Evolutionary conservation across 176 grass and related monocot species (phyloP), one percentile per base, ranked within the genome.

Genomic region (Tillandsia leiboldiana): DNA sequence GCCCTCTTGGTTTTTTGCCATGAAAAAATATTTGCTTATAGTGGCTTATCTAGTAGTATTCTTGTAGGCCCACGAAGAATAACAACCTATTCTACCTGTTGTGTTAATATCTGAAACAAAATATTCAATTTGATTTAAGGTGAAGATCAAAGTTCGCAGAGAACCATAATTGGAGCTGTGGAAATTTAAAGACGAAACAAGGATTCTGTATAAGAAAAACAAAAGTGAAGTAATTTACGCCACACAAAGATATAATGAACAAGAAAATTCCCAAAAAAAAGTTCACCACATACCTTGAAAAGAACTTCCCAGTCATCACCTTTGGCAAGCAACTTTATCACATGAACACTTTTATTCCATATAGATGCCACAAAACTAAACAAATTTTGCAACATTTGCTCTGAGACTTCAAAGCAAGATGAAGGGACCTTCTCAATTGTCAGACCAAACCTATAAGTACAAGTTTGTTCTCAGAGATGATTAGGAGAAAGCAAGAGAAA

Each of bases 321-420:
- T 81, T 86, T 75, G 53, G 89, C 86, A 58, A 99, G 33, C 83
- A 80, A 28, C 77, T 79, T 92, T 77, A 99, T 42, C 17, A 80
- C 66, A 81, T 61, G 75, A 84, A 93, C 59, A 20, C n/a, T n/a
- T n/a, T n/a, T 53, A 72, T 99, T 99, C 94, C 94, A 99, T 69
- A 72, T 29, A 63, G 87, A 86, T 70, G 87, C 87, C 18, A 90
- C 9, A 18, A 65, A 58, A 48, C 65, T 63, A 79, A 90, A 79
- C 51, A 67, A 63, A 72, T 76, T 61, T 72, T 66, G 83, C 68
- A 84, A 53, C 11, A 56, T 77, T 64, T 66, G 82, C 49, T 78
- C 72, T 79, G 84, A 86, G 68, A 89, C 67, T 87, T 90, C 73
- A 82, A 99, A 99, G 75, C 79, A 76, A 83, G 84, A 71, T 68